Evolutionary conservation across 495 filamentous ascomycete genomes (phyloP).

Genomic region (Pseudoneurospora amorphoporcata): DNA sequence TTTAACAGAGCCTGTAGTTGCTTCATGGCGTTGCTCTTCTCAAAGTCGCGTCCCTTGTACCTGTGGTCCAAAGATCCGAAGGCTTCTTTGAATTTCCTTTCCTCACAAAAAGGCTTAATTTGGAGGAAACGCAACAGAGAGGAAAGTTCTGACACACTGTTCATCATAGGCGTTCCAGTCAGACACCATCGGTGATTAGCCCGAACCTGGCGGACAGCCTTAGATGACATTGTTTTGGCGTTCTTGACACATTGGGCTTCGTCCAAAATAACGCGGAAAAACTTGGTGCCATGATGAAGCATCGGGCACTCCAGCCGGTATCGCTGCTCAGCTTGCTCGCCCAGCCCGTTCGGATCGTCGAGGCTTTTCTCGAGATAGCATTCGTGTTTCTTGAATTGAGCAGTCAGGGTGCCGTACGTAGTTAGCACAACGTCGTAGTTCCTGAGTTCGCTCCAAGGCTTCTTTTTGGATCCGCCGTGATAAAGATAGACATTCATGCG

Average conservation of each 20-base stretch:
- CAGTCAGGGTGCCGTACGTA: conserved; percentile 71
- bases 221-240: conserved; percentile 53
- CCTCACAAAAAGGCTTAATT: conserved; percentile 69
- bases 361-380: conserved; percentile 10
- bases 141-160: conserved; percentile 71
- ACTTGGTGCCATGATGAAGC: conserved; percentile 53
- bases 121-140: conserved; percentile 72
- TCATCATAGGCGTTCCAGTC: conserved; percentile 94
- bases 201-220: conserved; percentile 50
- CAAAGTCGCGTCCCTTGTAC: conserved; percentile 15
- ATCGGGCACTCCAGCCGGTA: conserved; percentile 38
- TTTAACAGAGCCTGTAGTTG: conserved; percentile 74
- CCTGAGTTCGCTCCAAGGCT: conserved; percentile 51
- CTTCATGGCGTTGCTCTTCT: conserved; percentile 45
- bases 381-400: conserved; percentile 49
- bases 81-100: conserved; percentile 41
- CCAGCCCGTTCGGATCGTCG: conserved; percentile 4
- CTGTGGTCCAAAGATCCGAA: conserved; percentile 26
- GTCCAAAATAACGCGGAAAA: conserved; percentile 81
- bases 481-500: conserved; percentile 56
- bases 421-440: conserved; percentile 78
- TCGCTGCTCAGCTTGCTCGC: conserved; percentile 17
- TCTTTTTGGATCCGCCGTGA: conserved; percentile 38
- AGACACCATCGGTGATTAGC: conserved; percentile 70
- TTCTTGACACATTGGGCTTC: conserved; percentile 97